Evolutionary conservation across 495 filamentous ascomycete genomes (phyloP), one percentile per base, ranked within the genome.

Genomic region (Penicillium herquei): DNA sequence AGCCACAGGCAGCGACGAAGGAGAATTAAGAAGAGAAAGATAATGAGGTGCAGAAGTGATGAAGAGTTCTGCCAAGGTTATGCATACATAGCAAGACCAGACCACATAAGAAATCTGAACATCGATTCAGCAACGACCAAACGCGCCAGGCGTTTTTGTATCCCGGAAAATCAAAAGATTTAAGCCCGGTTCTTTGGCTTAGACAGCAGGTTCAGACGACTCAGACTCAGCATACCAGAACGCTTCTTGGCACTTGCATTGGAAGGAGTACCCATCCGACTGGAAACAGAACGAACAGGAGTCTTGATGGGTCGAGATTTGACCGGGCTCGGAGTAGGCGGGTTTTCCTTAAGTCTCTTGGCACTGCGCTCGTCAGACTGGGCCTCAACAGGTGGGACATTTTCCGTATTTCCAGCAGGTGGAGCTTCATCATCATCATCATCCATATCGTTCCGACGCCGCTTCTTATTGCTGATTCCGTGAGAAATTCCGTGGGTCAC

Each of bases 401-500:
- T 75, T 69, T 82, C 70, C 9, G 62, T 32, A 55, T 61, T 35
- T 13, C 80, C 66, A 40, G 65, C 51, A 58, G 85, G 82, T 3
- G 84, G 79, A 35, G 84, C 6, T 37, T 72, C 67, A 17, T 73
- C 14, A 34, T 72, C 68, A 32, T n/a, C n/a, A 26, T 74, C 71
- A 76, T 61, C 87, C 8, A 61, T 56, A 3, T 76, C 67, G 41
- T 74, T 76, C 13, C 84, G 80, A 52, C 80, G 79, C 43, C 87
- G 79, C 74, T 90, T 91, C 76, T 92, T 90, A 72, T 87, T 90
- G 3, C 71, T 64, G 63, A 92, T 83, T 33, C 88, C 88, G 64
- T 91, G 88, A 8, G 86, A 81, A 46, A 88, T 83, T 33, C 88
- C 88, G 61, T 91, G 87, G 6, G 86, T 78, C 33, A 88, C 74